Conservation (phyloP, 2,329 filamentous ascomycete genomes). For the Aspergillus arachidicola region DNA sequence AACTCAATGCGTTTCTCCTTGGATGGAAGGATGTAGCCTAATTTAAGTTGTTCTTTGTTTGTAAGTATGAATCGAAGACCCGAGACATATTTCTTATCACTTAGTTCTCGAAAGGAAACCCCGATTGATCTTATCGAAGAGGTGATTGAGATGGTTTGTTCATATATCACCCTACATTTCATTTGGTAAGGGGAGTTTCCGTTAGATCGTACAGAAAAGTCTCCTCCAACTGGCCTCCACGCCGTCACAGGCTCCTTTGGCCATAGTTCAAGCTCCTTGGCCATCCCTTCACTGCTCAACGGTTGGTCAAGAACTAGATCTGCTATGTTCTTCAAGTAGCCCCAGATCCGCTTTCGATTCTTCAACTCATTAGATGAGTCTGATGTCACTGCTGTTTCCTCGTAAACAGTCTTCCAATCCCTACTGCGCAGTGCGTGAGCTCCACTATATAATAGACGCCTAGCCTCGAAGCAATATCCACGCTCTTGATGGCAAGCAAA, state of each 20-base stretch:
- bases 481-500: constrained; percentile 20
- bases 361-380: constrained; percentile 8
- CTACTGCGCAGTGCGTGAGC: constrained; percentile 2
- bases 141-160: constrained; percentile 14
- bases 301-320: constrained; percentile 15
- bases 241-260: neutral
- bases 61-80: constrained; percentile 6
- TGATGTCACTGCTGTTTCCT: constrained; percentile 13
- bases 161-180: constrained; percentile 16
- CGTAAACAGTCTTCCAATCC: constrained; percentile 28
- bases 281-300: neutral
- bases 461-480: constrained; percentile 21
- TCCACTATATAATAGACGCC: constrained; percentile 3
- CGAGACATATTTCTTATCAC: constrained; percentile 15
- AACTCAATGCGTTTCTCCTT: neutral
- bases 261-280: constrained; percentile 5
- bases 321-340: constrained; percentile 14
- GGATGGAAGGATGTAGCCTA: neutral
- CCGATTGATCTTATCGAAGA: constrained; percentile 12
- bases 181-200: constrained; percentile 8
- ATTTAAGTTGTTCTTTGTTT: neutral
- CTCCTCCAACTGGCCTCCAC: constrained; percentile 17
- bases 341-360: constrained; percentile 23
- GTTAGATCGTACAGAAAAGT: constrained; percentile 5
- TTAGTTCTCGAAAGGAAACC: constrained; percentile 18